Evolutionary conservation across 441 rosid genomes (phyloP), one percentile per base, ranked within the genome.

Genomic region (Isatis lusitanica): DNA sequence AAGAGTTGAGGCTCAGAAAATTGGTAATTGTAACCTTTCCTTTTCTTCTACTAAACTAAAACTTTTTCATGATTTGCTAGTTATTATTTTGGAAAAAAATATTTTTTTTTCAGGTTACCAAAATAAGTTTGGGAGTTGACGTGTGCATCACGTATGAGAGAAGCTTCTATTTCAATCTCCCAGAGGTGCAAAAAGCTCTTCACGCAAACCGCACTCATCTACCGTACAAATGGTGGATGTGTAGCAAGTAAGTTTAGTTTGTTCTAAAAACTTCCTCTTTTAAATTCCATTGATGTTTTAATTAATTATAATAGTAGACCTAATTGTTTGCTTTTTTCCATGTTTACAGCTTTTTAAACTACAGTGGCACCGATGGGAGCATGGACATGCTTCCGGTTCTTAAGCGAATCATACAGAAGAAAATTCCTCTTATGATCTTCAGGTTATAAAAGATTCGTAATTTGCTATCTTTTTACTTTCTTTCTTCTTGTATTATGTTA

Each of bases 181-280:
- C 93, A 2, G 89, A 87, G 82, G 97, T 93, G 56, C 98, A 88
- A 78, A 77, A 74, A 70, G 97, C 96, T 24, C 94, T 91, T 83
- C 96, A 91, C 58, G 96, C 96, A 0, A 93, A 91, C 78, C 85
- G 93, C 13, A 90, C 96, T 16, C 76, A 75, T 26, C 74, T 88
- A 28, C 87, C 93, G 36, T 83, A 90, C 65, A 13, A 46, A 9
- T 91, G 97, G 98, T 62, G 88, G 6, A 91, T 86, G 90, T 93
- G 98, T 82, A 87, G 91, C 48, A 1, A 63, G 97, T 88, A 80
- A 51, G 24, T 21, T 21, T 21, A 51, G 24, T 21, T 21, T 21
- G 24, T 21, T 21, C 24, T 21, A 21, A 21, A 21, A 21, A 21
- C 24, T 21, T 21, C 24, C 24, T 21, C 24, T 21, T 21, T 21